Conservation (phyloP, 495 filamentous ascomycete species). For the Tricharina praecox region DNA sequence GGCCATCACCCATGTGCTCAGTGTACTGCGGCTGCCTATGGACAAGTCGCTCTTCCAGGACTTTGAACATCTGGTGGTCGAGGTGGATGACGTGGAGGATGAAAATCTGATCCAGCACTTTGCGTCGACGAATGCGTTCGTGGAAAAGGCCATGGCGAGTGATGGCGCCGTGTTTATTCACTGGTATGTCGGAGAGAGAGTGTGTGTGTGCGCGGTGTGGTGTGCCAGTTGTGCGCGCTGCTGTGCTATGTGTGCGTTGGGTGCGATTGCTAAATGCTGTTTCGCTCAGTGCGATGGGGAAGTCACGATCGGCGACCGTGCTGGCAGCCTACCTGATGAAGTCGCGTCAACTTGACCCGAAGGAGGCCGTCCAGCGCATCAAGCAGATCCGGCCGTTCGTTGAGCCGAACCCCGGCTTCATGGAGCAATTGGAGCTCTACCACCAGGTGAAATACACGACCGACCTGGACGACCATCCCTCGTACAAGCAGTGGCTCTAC, state of each 20-base stretch:
- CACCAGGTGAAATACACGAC: conserved; percentile 51
- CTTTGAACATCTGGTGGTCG: conserved; percentile 57
- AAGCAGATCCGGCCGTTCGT: conserved; percentile 49
- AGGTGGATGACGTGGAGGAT: conserved; percentile 75
- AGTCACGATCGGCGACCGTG: conserved; percentile 74
- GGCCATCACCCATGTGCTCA: conserved; percentile 83
- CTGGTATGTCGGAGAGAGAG: conserved; percentile 48
- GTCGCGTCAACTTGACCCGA: conserved; percentile 36
- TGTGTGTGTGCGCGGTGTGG: too few relatives aligned
- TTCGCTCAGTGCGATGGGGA: conserved; percentile 84
- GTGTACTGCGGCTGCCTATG: conserved; percentile 48
- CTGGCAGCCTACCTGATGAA: conserved; percentile 75
- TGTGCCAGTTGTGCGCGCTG: conserved; percentile 2
- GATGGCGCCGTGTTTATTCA: conserved; percentile 56
- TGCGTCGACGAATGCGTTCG: conserved; percentile 58
- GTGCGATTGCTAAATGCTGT: background rate
- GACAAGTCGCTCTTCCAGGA: conserved; percentile 36
- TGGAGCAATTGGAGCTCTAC: conserved; percentile 72
- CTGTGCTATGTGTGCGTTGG: background rate
- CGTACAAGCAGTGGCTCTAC: conserved; percentile 83
- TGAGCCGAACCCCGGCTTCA: conserved; percentile 79
- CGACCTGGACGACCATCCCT: conserved; percentile 44
- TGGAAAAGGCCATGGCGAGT: conserved; percentile 52
- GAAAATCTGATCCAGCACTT: conserved; percentile 74
- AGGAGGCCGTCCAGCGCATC: conserved; percentile 45